Conservation (phyloP, 345 rosid species). For the Pseudoturritis turrita region DNA sequence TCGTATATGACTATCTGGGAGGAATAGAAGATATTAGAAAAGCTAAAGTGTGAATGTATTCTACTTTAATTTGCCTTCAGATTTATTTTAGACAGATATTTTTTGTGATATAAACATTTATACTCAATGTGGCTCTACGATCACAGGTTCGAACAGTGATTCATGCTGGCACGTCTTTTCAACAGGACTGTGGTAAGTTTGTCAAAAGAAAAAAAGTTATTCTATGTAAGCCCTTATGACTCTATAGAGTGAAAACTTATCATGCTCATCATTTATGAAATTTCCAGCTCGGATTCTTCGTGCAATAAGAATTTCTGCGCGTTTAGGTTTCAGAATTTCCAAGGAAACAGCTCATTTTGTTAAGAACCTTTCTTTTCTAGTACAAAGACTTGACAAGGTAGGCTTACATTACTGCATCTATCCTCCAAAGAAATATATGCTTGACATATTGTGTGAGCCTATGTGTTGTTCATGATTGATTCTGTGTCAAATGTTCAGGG, state of each 20-base stretch:
- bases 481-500: constrained; percentile 41
- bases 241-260: not conserved
- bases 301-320: constrained; percentile 67
- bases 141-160: constrained; percentile 56
- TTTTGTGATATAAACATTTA: constrained; percentile 1
- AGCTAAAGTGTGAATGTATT: constrained; percentile 87
- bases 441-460: not conserved
- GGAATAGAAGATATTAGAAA: constrained; percentile 86
- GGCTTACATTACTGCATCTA: not conserved
- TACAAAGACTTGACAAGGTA: constrained; percentile 77
- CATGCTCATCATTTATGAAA: not conserved
- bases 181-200: constrained; percentile 66
- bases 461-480: not conserved
- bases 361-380: constrained; percentile 47
- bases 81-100: constrained; percentile 1
- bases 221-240: not conserved
- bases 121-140: constrained; percentile 19
- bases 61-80: constrained; percentile 30
- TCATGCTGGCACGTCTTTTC: constrained; percentile 60
- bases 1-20: constrained; percentile 81
- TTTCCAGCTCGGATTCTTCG: constrained; percentile 82
- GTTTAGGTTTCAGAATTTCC: constrained; percentile 72
- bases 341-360: constrained; percentile 76
- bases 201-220: not conserved
- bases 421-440: not conserved